phyloP scores from a whole-genome alignment of 176 grass and related monocot species.

The Bonia amplexicaulis region DNA sequence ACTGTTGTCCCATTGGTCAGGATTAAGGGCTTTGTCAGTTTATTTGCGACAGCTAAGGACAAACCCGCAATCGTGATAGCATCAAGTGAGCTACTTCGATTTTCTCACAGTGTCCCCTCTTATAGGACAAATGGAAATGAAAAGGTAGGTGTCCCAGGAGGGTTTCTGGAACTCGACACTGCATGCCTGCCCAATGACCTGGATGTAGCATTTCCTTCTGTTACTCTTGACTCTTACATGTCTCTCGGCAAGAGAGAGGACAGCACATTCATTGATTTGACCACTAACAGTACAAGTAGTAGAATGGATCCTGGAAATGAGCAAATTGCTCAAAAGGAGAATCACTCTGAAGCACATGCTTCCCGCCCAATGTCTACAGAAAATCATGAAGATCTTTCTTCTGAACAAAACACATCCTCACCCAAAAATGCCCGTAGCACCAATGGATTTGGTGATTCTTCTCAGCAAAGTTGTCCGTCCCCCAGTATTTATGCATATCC shows the following conservation, averaged over 20 bases:
- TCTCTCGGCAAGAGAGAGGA: slow-evolving; percentile 24
- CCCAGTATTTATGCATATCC: slow-evolving; percentile 41
- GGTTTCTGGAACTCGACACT: slow-evolving; percentile 80
- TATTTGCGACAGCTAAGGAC: slow-evolving; percentile 54
- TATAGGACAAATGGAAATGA: slow-evolving; percentile 68
- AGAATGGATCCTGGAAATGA: slow-evolving; percentile 15
- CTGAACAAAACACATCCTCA: slow-evolving; percentile 17
- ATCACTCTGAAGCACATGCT: slow-evolving; percentile 11
- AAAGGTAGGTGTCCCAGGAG: slow-evolving; percentile 67
- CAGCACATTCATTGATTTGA: slow-evolving; percentile 7
- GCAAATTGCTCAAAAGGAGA: slow-evolving; percentile 22
- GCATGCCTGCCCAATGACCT: slow-evolving; percentile 70
- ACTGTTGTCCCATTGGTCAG: slow-evolving; percentile 62
- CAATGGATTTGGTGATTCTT: slow-evolving; percentile 28
- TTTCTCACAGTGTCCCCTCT: slow-evolving; percentile 72
- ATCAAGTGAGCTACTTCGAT: slow-evolving; percentile 62
- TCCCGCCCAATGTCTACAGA: not conserved
- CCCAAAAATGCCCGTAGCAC: slow-evolving; percentile 10
- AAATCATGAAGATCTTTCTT: slow-evolving; percentile 15
- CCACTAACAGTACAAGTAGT: slow-evolving; percentile 10
- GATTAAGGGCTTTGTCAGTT: slow-evolving; percentile 76
- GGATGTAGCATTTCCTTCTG: slow-evolving; percentile 53
- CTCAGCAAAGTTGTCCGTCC: slow-evolving; percentile 5
- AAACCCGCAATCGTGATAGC: slow-evolving; percentile 41
- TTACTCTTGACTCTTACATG: slow-evolving; percentile 40